phyloP scores from a whole-genome alignment of 208 protist species.

The Lotmaria passim region DNA sequence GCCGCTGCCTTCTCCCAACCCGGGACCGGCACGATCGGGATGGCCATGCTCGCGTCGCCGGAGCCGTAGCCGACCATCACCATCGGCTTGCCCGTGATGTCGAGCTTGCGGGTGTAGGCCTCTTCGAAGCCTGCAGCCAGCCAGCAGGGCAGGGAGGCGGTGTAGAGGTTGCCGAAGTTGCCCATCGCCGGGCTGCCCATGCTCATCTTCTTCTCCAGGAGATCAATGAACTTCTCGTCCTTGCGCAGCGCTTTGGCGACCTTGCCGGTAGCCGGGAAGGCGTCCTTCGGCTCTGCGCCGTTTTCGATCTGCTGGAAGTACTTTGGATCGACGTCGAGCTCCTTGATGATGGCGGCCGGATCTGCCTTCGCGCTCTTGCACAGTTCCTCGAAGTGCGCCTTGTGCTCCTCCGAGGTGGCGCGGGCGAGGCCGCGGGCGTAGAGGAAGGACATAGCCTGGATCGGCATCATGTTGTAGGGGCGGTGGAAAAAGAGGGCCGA shows the following conservation, averaged over 20 bases:
- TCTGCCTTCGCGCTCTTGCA: conserved; percentile 70
- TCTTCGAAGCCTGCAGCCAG: conserved; percentile 89
- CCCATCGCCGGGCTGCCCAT: conserved; percentile 85
- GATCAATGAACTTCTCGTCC: conserved; percentile 76
- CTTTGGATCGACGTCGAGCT: conserved; percentile 68
- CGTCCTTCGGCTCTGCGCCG: conserved; percentile 73
- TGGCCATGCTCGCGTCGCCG: conserved; percentile 86
- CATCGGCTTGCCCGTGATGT: conserved; percentile 87
- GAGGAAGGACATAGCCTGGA: conserved; percentile 91
- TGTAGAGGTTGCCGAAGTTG: conserved; percentile 93
- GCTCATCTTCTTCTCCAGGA: conserved; percentile 88
- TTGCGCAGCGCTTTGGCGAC: conserved; percentile 83
- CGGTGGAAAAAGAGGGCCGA: conserved; percentile 91
- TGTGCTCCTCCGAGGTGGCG: conserved; percentile 69
- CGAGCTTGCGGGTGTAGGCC: conserved; percentile 77
- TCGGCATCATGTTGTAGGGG: conserved; percentile 94
- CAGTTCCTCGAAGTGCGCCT: conserved; percentile 64
- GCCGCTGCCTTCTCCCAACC: conserved; percentile 82
- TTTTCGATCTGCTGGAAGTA: conserved; percentile 85
- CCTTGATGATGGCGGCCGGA: conserved; percentile 50
- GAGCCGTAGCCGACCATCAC: conserved; percentile 91
- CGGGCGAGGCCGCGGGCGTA: conserved; percentile 86
- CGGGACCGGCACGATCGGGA: conserved; percentile 84
- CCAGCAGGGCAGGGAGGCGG: conserved; percentile 91
- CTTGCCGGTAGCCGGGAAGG: conserved; percentile 75